Evolutionary conservation across 176 grass and related monocot genomes (phyloP), one percentile per base, ranked within the genome.

Genomic region (Aegilops speltoides): DNA sequence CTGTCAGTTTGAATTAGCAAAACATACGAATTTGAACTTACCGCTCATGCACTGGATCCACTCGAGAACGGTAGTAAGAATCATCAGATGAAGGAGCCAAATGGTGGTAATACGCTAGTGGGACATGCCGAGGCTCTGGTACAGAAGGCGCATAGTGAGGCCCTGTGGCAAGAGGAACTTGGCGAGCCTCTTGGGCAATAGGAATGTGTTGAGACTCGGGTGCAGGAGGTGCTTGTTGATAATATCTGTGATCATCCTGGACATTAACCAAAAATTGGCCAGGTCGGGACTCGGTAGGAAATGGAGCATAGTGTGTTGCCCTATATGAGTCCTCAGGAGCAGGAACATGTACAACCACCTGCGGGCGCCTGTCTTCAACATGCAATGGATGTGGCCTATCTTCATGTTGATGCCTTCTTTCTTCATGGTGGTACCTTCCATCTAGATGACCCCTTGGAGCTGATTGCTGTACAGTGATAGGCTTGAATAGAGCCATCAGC

Each of bases 41-140:
- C 93, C 77, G 76, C 20, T 91, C 84, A 82, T 66, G 86, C 19
- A 68, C 20, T 24, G 52, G 59, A 70, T 90, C 86, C 75, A 75
- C 80, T 79, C 41, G 86, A 86, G 68, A 40, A 2, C 29, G 85
- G 86, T 89, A 94, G 66, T 81, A 92, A 1, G 31, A 28, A 91
- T 87, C 92, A 89, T 77, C 79, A 79, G 77, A 85, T 81, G 76
- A 52, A 68, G 76, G 77, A 88, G 63, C 78, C 64, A 85, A 54
- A 82, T 68, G 79, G 36, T 25, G 82, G 46, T 88, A 85, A 68
- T 88, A 88, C 0, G 41, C 82, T 78, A 1, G 5, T 54, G 89
- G 89, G 29, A 76, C 89, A 91, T 91, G 89, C 22, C 70, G 89
- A 84, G 71, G 82, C 62, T 91, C 85, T 77, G 85, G 85, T 19